A percentile compares a stretch with the other conserved stretches of the same genome.
These are phyloP conservation scores for Crocinoboletus sp. DNA, from an alignment of 1,284 basidiomycete species.

Conservation along the genomic window DNA sequence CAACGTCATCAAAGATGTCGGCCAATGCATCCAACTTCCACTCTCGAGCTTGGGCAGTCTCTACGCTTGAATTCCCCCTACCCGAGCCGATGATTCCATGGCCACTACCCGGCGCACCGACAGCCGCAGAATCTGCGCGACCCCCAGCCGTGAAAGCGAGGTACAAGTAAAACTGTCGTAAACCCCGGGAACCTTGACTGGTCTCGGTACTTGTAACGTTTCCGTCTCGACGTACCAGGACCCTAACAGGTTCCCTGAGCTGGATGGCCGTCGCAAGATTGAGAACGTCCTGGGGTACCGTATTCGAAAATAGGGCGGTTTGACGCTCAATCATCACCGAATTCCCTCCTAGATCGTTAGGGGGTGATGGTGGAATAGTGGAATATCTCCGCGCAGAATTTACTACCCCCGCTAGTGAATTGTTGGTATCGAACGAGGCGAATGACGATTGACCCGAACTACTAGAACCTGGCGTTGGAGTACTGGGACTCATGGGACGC, in stretches of 20 bases:
- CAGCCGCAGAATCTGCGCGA: conserved; percentile 53
- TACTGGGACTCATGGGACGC: conserved; percentile 46
- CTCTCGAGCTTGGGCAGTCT: conserved; percentile 86
- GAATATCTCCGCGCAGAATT: conserved; percentile 57
- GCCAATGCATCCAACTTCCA: conserved; percentile 97
- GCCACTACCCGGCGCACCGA: conserved; percentile 53
- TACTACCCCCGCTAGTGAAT: conserved; percentile 45
- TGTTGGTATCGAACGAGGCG: conserved; percentile 48
- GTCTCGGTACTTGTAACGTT: conserved; percentile 72
- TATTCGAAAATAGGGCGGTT: conserved; percentile 94
- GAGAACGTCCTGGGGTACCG: conserved; percentile 90
- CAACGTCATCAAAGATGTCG: conserved; percentile 90
- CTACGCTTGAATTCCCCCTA: conserved; percentile 70
- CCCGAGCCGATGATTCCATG: conserved; percentile 91
- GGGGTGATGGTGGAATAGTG: conserved; percentile 44
- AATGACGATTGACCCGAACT: conserved; percentile 39
- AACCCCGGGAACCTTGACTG: conserved; percentile 70
- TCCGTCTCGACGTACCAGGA: conserved; percentile 94
- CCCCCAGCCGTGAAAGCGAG: conserved; percentile 86
- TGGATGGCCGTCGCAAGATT: conserved; percentile 87
- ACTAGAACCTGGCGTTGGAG: conserved; percentile 38
- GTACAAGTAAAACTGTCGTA: conserved; percentile 92
- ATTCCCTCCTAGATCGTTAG: conserved; percentile 31
- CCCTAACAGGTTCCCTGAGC: conserved; percentile 91
- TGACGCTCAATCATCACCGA: conserved; percentile 70